Percentiles rank a stretch among this genome's conserved stretches.
phyloP scores from a whole-genome alignment of 495 filamentous ascomycete genomes.

The Daldinia loculata region DNA sequence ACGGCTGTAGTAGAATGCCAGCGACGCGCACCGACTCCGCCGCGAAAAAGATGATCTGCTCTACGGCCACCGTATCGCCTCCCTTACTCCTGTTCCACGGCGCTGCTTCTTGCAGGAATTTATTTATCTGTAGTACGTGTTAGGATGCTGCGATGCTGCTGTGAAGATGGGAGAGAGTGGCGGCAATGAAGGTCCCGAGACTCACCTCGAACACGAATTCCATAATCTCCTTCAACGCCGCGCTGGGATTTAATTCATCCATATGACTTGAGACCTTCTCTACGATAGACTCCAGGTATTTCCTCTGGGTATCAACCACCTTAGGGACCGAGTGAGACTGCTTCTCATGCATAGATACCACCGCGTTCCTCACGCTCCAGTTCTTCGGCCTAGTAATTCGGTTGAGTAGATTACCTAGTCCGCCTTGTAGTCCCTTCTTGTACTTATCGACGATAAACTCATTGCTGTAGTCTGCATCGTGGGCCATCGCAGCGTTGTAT shows the following conservation, averaged over 20 bases:
- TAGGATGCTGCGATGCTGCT: slow-evolving; percentile 8
- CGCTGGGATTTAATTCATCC: slow-evolving; percentile 68
- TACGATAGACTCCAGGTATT: slow-evolving; percentile 11
- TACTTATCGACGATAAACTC: slow-evolving; percentile 76
- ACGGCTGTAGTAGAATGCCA: slow-evolving; percentile 89
- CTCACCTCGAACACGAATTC: slow-evolving; percentile 63
- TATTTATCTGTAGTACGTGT: slow-evolving; percentile 68
- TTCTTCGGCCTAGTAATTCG: slow-evolving; percentile 72
- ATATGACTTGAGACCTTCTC: slow-evolving; percentile 63
- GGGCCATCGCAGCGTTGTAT: slow-evolving; percentile 73
- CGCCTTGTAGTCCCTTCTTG: slow-evolving; percentile 75
- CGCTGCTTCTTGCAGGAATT: slow-evolving; percentile 63
- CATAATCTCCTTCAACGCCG: slow-evolving; percentile 73
- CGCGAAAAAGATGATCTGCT: slow-evolving; percentile 69
- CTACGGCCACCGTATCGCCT: slow-evolving; percentile 13
- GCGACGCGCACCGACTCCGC: slow-evolving; percentile 81
- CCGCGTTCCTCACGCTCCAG: slow-evolving; percentile 68
- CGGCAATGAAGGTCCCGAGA: not conserved
- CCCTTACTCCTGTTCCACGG: slow-evolving; percentile 49
- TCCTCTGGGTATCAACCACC: slow-evolving; percentile 3
- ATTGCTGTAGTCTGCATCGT: slow-evolving; percentile 89
- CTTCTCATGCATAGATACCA: slow-evolving; percentile 51
- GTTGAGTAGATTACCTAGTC: slow-evolving; percentile 79
- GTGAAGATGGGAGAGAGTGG: not conserved
- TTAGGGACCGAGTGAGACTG: not conserved